These are phyloP conservation scores for Chaetomium sp. DNA, from an alignment of 2,329 filamentous ascomycete species.

Conservation along the genomic window DNA sequence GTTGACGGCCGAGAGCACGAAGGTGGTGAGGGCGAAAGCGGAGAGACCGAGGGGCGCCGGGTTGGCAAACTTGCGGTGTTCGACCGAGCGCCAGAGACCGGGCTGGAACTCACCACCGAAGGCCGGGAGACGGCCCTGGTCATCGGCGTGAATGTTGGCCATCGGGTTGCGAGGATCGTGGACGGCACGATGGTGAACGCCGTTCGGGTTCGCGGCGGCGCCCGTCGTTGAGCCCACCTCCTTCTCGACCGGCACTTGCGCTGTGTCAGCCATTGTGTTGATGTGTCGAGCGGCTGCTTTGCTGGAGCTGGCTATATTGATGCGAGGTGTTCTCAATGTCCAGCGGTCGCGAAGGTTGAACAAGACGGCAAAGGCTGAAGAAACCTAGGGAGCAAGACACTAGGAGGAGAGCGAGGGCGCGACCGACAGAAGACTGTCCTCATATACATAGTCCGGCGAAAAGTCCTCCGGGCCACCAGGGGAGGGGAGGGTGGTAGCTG, in stretches of 20 bases:
- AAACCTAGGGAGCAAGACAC: not conserved
- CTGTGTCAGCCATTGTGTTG: conserved; percentile 15
- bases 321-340: not conserved
- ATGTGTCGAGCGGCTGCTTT: not conserved
- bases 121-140: conserved; percentile 42
- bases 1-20: conserved; percentile 71
- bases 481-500: not conserved
- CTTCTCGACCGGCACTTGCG: conserved; percentile 13
- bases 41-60: conserved; percentile 70
- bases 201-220: conserved; percentile 12
- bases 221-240: conserved; percentile 18
- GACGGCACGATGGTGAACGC: conserved; percentile 25
- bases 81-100: conserved; percentile 55
- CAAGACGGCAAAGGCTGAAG: not conserved
- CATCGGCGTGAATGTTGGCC: conserved; percentile 29
- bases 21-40: conserved; percentile 78
- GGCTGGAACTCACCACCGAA: conserved; percentile 71
- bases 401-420: not conserved
- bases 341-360: not conserved
- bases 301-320: not conserved
- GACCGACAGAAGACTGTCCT: not conserved
- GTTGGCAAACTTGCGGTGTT: conserved; percentile 70
- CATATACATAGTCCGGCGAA: not conserved
- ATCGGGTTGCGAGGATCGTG: conserved; percentile 36
- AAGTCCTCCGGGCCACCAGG: too few relatives aligned